A percentile compares a stretch with the other conserved stretches of the same genome.
These are phyloP conservation scores for Orbilia blumenaviensis DNA, from an alignment of 2,329 filamentous ascomycete species.

Conservation along the genomic window DNA sequence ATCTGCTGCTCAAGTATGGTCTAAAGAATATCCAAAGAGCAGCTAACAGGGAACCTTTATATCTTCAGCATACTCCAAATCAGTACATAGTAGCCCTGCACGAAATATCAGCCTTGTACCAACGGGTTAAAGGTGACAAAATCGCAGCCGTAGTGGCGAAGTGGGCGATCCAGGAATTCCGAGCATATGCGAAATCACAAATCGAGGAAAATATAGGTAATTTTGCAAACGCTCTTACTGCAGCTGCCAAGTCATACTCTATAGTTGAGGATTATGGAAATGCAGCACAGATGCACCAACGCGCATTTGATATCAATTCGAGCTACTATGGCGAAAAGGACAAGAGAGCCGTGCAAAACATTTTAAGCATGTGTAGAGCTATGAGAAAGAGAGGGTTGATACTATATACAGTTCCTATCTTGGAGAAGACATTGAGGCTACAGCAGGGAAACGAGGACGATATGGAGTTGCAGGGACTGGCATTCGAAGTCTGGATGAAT, in stretches of 20 bases:
- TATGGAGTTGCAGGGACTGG: background rate
- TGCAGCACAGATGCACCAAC: background rate
- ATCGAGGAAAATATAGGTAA: background rate
- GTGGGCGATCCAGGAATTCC: background rate
- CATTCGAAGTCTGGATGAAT: constrained; percentile 20
- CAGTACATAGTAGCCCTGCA: background rate
- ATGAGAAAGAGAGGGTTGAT: constrained; percentile 6
- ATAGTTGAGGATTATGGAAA: background rate
- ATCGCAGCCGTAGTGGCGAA: background rate
- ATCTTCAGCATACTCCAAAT: background rate
- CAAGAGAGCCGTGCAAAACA: background rate
- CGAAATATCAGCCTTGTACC: background rate
- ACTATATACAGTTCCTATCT: constrained; percentile 5
- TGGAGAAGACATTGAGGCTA: constrained; percentile 23
- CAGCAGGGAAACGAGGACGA: background rate
- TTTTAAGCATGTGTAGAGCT: background rate
- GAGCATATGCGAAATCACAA: background rate
- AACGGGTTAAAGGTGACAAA: background rate
- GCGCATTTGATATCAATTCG: background rate
- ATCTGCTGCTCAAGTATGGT: background rate
- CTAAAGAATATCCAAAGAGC: background rate
- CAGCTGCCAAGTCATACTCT: background rate
- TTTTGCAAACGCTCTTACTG: background rate
- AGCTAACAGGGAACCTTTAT: background rate
- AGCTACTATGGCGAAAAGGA: background rate